Conservation (phyloP, 257 asterid genomes). For the Nyctanthes arbortristis region DNA sequence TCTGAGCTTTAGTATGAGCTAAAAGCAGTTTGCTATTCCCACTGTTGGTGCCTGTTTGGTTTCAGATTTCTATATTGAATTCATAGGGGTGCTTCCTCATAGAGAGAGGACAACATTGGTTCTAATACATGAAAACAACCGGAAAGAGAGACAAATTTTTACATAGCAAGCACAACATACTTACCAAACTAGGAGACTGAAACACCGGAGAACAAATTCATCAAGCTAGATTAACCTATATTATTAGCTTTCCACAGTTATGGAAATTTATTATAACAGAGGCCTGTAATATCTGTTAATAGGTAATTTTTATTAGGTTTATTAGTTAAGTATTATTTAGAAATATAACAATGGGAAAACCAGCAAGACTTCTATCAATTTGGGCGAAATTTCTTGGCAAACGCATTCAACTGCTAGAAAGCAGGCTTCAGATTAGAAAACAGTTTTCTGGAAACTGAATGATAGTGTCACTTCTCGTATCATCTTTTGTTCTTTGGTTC, state of each 20-base stretch:
- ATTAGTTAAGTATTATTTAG: not conserved
- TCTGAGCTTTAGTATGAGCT: no score
- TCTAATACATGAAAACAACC: no score
- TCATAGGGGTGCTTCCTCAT: no score
- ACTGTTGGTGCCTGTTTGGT: no score
- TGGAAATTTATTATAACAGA: not conserved
- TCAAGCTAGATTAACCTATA: not conserved
- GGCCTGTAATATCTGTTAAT: not conserved
- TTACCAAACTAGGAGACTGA: no score
- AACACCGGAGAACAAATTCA: not conserved
- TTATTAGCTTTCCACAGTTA: not conserved
- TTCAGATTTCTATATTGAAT: no score
- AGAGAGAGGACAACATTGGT: no score
- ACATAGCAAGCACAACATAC: no score
- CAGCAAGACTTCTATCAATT: not conserved
- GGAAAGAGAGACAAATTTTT: no score
- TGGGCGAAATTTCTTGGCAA: no score
- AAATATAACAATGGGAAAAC: not conserved
- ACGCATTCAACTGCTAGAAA: no score
- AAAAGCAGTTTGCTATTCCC: no score
- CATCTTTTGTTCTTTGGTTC: not conserved
- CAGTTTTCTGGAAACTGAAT: not conserved
- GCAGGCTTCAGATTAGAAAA: not conserved
- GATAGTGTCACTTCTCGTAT: not conserved
- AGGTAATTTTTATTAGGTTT: not conserved